phyloP scores from a whole-genome alignment of 805 yeast genomes.

The Yarrowia osloensis region DNA sequence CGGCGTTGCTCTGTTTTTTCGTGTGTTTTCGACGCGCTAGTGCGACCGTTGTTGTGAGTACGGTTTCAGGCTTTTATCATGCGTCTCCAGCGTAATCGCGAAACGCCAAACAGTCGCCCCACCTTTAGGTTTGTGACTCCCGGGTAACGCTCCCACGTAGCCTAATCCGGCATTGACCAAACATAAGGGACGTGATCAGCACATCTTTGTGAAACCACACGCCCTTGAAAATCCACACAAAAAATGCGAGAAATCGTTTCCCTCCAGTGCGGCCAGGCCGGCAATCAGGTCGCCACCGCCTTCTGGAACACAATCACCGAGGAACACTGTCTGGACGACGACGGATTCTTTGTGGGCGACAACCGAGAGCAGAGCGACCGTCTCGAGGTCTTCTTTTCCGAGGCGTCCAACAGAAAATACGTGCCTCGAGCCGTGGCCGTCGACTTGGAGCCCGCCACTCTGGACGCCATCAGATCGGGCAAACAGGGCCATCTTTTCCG shows the following conservation, averaged over 20 bases:
- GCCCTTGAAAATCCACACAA: too few relatives aligned
- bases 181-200: conserved; percentile 16
- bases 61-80: not conserved
- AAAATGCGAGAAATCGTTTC: conserved; percentile 50
- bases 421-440: conserved; percentile 94
- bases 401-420: conserved; percentile 79
- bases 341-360: conserved; percentile 40
- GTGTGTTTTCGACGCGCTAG: not conserved
- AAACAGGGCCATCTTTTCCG: conserved; percentile 80
- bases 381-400: conserved; percentile 79
- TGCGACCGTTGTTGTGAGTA: not conserved
- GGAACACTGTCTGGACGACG: conserved; percentile 44
- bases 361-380: conserved; percentile 45
- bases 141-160: conserved; percentile 15
- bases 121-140: not conserved
- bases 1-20: not conserved
- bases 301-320: conserved; percentile 45
- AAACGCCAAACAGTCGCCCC: conserved; percentile 30
- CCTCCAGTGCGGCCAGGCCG: conserved; percentile 50
- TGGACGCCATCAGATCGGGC: conserved; percentile 80
- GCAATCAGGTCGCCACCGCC: conserved; percentile 48
- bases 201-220: not conserved
- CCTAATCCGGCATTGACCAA: conserved; percentile 20
- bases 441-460: conserved; percentile 93
- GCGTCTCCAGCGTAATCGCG: conserved; percentile 3